Evolutionary conservation across 768 basidiomycete genomes (phyloP).

Genomic region (Mycena alexandri): DNA sequence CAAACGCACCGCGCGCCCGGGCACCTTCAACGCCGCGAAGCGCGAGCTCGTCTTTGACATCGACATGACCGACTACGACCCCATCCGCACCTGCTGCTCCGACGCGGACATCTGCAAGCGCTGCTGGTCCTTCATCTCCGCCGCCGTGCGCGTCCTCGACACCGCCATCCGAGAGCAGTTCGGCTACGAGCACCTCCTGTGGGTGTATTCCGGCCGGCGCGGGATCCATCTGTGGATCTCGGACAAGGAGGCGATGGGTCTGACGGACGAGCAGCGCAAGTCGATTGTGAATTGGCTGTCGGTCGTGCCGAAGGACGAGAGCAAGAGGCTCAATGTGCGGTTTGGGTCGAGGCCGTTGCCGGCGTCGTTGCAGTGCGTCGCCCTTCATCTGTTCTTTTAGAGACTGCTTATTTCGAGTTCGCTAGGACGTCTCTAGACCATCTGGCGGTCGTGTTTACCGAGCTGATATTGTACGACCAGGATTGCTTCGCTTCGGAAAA

Average conservation of each 20-base stretch:
- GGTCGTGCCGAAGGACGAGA: constrained; percentile 84
- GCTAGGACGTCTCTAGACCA: constrained; percentile 60
- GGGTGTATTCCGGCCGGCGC: constrained; percentile 99
- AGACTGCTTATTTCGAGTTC: constrained; percentile 6
- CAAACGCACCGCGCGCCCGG: constrained; percentile 78
- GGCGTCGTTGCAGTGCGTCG: constrained; percentile 77
- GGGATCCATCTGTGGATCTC: constrained; percentile 99
- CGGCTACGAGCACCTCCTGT: constrained; percentile 90
- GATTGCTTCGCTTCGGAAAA: constrained; percentile 80
- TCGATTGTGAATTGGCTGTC: constrained; percentile 90
- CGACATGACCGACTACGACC: constrained; percentile 99
- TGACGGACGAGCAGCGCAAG: constrained; percentile 92
- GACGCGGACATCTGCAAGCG: constrained; percentile 90
- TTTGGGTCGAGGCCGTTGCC: constrained; percentile 64
- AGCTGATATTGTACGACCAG: constrained; percentile 84
- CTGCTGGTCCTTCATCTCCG: constrained; percentile 96
- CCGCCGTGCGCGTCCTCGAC: constrained; percentile 91
- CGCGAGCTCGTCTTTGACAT: constrained; percentile 99
- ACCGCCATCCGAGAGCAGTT: constrained; percentile 86
- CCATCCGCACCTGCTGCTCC: constrained; percentile 94
- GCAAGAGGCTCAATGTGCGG: constrained; percentile 86
- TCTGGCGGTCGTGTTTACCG: constrained; percentile 69
- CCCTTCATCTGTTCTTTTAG: neutral
- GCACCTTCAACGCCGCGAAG: constrained; percentile 79
- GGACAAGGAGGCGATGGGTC: constrained; percentile 86